Evolutionary conservation across 1,284 basidiomycete genomes (phyloP), one percentile per base, ranked within the genome.

Genomic region (Flammula alnicola): DNA sequence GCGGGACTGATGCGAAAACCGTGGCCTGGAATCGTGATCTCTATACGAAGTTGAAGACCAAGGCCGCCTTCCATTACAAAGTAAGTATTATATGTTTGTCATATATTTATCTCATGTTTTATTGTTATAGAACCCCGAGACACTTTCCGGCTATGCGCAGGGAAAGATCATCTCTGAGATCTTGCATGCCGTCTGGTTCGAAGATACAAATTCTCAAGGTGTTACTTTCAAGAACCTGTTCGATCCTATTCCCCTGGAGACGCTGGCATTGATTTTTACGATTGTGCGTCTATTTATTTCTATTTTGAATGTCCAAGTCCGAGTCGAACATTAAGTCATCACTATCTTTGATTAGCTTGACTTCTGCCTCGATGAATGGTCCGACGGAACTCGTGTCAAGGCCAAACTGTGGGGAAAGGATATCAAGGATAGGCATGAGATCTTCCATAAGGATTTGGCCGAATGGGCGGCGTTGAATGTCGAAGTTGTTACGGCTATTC

Each of bases 321-420:
- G 17, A n/a, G n/a, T n/a, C n/a, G n/a, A n/a, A n/a, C n/a, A n/a
- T n/a, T n/a, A n/a, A n/a, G n/a, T n/a, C n/a, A n/a, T n/a, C n/a
- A 11, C 10, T 51, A 25, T 3, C 20, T 22, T 3, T 32, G 5
- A 20, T 16, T 40, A 59, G 57, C 44, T 58, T 29, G 46, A 58
- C 22, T 53, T 53, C 32, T 53, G 54, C 26, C 43, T 62, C 20
- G 47, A 55, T 10, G 54, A 60, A 33, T 62, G 59, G 51, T 40
- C 33, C 0, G 55, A 57, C 7, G 60, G 58, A 5, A 33, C 29
- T 2, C 49, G 44, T 30, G 26, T 44, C 10, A 48, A 56, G 32
- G 47, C 42, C 2, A 35, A 25, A 3, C 52, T 62, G 23, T 44
- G 47, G 25, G 60, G 60, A 32, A 50, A 48, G 10, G 35, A 38